These are phyloP conservation scores for Chaetoscypha palmicola DNA, from an alignment of 2,329 filamentous ascomycete genomes.

Conservation along the genomic window DNA sequence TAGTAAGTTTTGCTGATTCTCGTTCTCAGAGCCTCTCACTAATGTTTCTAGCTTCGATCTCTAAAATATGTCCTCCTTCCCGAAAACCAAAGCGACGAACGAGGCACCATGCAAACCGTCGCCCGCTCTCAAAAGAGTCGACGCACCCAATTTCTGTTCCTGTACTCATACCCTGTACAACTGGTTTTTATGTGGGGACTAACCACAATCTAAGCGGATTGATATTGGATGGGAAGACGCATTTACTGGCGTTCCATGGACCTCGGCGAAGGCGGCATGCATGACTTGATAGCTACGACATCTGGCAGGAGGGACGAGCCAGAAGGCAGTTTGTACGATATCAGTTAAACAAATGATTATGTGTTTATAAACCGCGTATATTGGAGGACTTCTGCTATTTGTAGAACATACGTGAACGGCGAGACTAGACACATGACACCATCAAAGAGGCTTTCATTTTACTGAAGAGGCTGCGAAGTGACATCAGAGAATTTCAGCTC, in stretches of 20 bases:
- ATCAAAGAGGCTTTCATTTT: too few relatives aligned
- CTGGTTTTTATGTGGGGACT: conserved; percentile 89
- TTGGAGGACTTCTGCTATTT: background rate
- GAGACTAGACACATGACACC: background rate
- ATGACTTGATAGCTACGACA: background rate
- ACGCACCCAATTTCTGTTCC: conserved; percentile 84
- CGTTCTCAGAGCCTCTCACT: conserved; percentile 2
- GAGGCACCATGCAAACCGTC: conserved; percentile 58
- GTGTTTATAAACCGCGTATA: background rate
- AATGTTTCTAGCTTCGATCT: conserved; percentile 65
- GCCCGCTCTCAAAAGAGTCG: conserved; percentile 80
- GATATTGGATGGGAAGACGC: conserved; percentile 8
- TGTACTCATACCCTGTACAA: conserved; percentile 92
- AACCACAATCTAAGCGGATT: conserved; percentile 31
- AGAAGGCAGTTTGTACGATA: background rate
- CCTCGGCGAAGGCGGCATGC: conserved; percentile 4
- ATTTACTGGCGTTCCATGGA: conserved; percentile 21
- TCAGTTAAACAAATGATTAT: background rate
- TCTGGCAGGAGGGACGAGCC: background rate
- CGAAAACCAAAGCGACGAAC: conserved; percentile 62
- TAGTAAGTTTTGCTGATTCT: conserved; percentile 51
- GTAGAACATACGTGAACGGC: background rate
- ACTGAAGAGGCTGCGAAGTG: too few relatives aligned
- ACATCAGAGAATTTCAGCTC: too few relatives aligned
- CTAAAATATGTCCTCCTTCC: conserved; percentile 93